Conservation (phyloP, 768 basidiomycete species). For the Amanita rimosa region DNA sequence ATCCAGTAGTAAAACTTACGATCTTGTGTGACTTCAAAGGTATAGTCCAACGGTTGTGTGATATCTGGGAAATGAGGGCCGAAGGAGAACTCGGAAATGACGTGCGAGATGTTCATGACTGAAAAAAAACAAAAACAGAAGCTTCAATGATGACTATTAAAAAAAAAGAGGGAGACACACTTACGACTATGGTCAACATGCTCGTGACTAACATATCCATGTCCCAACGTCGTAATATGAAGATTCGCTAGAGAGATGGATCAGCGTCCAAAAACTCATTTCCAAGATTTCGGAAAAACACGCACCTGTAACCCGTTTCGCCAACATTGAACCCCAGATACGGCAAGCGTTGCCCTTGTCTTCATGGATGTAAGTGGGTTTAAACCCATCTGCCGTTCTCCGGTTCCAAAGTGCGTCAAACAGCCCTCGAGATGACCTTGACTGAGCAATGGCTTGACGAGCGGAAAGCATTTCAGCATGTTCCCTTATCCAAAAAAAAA, state of each 20-base stretch:
- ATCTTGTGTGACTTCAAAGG: slow-evolving; percentile 62
- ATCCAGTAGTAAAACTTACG: slow-evolving; percentile 32
- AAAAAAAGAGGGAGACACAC: slow-evolving; percentile 16
- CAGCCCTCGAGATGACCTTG: slow-evolving; percentile 63
- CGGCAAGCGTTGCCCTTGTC: slow-evolving; percentile 71
- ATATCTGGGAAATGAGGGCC: slow-evolving; percentile 96
- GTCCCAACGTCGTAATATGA: slow-evolving; percentile 90
- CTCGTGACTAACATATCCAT: slow-evolving; percentile 81
- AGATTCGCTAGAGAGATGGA: slow-evolving; percentile 51
- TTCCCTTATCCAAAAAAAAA: slow-evolving; percentile 26
- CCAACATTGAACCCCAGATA: slow-evolving; percentile 69
- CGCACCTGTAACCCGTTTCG: slow-evolving; percentile 85
- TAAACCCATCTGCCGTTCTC: slow-evolving; percentile 32
- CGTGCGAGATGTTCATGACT: slow-evolving; percentile 97
- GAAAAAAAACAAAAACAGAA: neutral
- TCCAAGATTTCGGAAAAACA: neutral
- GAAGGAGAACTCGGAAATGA: slow-evolving; percentile 95
- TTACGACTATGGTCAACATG: slow-evolving; percentile 82
- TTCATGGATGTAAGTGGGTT: slow-evolving; percentile 64
- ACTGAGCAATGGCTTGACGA: slow-evolving; percentile 58
- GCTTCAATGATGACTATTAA: neutral
- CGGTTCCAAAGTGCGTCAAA: slow-evolving; percentile 45
- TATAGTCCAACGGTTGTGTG: slow-evolving; percentile 86
- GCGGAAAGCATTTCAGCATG: slow-evolving; percentile 61
- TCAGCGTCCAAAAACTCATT: neutral